Base-by-base conservation (phyloP, 108 stramenopile genomes). In the Skeletonema grethae region DNA sequence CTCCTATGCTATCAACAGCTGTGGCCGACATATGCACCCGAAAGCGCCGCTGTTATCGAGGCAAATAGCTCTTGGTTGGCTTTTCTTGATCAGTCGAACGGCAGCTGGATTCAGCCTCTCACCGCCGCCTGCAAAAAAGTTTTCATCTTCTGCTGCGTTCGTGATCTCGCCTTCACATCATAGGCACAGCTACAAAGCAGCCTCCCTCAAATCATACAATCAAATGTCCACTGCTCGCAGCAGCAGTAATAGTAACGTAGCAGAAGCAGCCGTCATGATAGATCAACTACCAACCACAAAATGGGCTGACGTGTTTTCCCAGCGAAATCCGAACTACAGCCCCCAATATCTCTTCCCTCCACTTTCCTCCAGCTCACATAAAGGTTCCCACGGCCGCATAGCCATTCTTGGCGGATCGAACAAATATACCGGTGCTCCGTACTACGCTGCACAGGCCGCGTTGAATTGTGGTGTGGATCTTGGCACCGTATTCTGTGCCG, bases 391-490 rank as follows among this genome's bases (percentile, higher is more conserved):
- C 36, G 99, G 99, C 10, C 85, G 97, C 43, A 82, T 99, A 12
- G 99, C 85, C 15, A 86, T 98, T 28, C 67, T 99, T 59, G 99
- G 99, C 9, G 99, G 99, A 29, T 95, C 90, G 11, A 77, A 83
- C 53, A 93, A 87, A 62, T 98, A 97, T 81, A 97, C 99, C 24
- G 99, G 99, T 18, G 99, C 99, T 10, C 99, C 99, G 0, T 99
- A 93, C 72, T 99, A 98, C 71, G 97, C 97, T 7, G 96, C 94
- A 50, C 87, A 88, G 82, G 84, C 97, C 4, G 83, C 95, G 7
- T 71, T 99, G 4, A 70, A 87, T 24, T 79, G 80, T 3, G 99
- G 99, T n/a, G 97, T 95, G 34, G 99, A 99, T 81, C 79, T 99
- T 58, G 86, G 88, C n/a, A 98, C 82, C 41, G 87, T 97, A 7